Percentiles rank a stretch among this genome's conserved stretches.
Evolutionary conservation across 371 early-diverging fungal species (phyloP).

Genomic region (Chytridiales sp.): DNA sequence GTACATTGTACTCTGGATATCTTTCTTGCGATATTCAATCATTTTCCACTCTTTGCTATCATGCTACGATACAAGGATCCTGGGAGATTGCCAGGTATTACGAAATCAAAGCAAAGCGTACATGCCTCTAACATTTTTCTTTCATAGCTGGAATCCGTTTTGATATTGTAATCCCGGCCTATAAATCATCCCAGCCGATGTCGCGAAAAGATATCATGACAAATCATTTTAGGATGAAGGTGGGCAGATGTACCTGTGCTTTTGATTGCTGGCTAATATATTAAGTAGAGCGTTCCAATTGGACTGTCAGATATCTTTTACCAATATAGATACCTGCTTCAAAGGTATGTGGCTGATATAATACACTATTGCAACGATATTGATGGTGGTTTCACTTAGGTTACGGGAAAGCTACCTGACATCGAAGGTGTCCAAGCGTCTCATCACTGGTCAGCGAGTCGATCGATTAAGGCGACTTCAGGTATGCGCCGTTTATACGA

Average conservation of each 20-base stretch:
- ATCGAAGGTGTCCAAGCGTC: too few species aligned
- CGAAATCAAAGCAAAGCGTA: background rate
- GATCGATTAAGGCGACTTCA: too few species aligned
- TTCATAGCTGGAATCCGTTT: slow-evolving; percentile 11
- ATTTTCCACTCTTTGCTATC: slow-evolving; percentile 91
- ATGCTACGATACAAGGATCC: slow-evolving; percentile 87
- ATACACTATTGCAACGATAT: too few species aligned
- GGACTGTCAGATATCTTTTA: slow-evolving; percentile 40
- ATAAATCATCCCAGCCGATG: background rate
- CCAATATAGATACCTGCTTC: slow-evolving; percentile 42
- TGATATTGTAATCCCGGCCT: background rate
- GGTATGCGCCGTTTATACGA: too few species aligned
- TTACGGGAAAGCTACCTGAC: too few species aligned
- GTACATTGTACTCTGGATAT: slow-evolving; percentile 81
- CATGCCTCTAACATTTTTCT: background rate
- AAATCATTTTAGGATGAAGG: slow-evolving; percentile 21
- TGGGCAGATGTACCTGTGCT: background rate
- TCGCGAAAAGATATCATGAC: background rate
- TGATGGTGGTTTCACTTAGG: too few species aligned
- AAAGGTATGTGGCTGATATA: slow-evolving; percentile 28
- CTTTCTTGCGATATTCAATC: slow-evolving; percentile 82
- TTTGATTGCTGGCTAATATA: background rate
- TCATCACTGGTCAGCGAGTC: too few species aligned
- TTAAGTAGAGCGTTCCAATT: slow-evolving; percentile 39
- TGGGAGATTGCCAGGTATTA: slow-evolving; percentile 75